Evolutionary conservation across 1,284 basidiomycete species (phyloP).

Genomic region (Naganishia cerealis): DNA sequence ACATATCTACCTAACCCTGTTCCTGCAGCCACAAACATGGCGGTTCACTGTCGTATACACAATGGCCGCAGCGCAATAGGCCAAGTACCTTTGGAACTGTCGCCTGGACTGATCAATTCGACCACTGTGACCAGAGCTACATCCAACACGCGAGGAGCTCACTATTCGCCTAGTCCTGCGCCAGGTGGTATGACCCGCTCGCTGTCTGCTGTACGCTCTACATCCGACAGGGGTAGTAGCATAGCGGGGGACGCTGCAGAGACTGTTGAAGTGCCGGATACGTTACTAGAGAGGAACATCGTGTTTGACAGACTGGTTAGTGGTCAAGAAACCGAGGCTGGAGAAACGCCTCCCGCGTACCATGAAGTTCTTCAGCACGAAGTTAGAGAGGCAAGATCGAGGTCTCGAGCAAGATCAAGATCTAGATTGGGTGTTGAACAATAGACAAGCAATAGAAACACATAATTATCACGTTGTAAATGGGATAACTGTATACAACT

Average conservation of each 20-base stretch:
- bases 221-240: conserved; percentile 21
- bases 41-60: conserved; percentile 46
- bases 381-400: conserved; percentile 19
- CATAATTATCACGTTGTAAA: conserved; percentile 12
- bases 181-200: conserved; percentile 17
- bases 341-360: conserved; percentile 67
- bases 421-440: conserved; percentile 16
- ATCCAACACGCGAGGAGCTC: conserved; percentile 8
- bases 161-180: conserved; percentile 26
- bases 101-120: conserved; percentile 22
- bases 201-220: conserved; percentile 19
- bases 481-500: conserved; percentile 12
- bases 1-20: conserved; percentile 48
- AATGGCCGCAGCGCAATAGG: conserved; percentile 26
- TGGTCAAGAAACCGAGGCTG: conserved; percentile 64
- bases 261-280: conserved; percentile 43
- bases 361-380: conserved; percentile 51
- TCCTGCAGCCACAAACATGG: conserved; percentile 16
- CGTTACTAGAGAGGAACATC: conserved; percentile 52
- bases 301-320: conserved; percentile 60
- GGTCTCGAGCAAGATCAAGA: conserved; percentile 17
- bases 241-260: conserved; percentile 2
- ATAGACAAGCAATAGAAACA: conserved; percentile 15
- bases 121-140: conserved; percentile 20
- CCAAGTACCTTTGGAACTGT: conserved; percentile 17